These are phyloP conservation scores for Cetradonia linearis DNA, from an alignment of 495 filamentous ascomycete species.

Conservation along the genomic window DNA sequence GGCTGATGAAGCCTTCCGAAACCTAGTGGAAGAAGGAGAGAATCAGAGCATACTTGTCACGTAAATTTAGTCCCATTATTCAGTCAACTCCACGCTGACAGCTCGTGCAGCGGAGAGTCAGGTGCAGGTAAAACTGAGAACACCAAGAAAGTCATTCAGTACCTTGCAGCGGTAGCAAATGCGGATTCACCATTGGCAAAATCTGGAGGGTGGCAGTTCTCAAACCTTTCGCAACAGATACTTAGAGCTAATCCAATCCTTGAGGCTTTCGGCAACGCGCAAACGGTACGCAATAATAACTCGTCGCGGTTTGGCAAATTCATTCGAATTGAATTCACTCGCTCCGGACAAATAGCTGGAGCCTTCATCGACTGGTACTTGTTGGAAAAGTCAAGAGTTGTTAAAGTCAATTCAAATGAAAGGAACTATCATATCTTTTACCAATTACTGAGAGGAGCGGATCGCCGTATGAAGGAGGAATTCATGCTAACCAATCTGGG, in stretches of 20 bases:
- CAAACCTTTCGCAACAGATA: conserved; percentile 93
- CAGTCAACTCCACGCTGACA: neutral
- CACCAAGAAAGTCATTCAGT: conserved; percentile 99
- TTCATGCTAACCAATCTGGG: conserved; percentile 63
- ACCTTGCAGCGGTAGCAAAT: conserved; percentile 86
- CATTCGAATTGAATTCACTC: conserved; percentile 91
- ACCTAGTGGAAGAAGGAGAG: conserved; percentile 85
- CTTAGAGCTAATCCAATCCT: conserved; percentile 94
- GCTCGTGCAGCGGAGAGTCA: conserved; percentile 62
- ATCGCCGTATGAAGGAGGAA: conserved; percentile 57
- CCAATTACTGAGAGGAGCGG: conserved; percentile 80
- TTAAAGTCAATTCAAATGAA: conserved; percentile 74
- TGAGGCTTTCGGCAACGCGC: conserved; percentile 96
- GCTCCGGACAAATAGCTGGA: conserved; percentile 83
- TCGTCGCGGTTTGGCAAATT: conserved; percentile 99
- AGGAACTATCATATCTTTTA: conserved; percentile 98
- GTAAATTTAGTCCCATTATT: conserved; percentile 28
- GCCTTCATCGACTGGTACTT: conserved; percentile 99
- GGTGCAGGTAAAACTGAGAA: conserved; percentile 99
- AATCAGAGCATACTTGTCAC: conserved; percentile 98
- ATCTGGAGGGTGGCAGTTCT: conserved; percentile 53
- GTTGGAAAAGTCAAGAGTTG: conserved; percentile 91
- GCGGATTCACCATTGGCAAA: conserved; percentile 63
- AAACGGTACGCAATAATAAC: conserved; percentile 97
- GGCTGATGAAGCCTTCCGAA: conserved; percentile 95